Percentiles rank a stretch among this genome's conserved stretches.
phyloP scores from a whole-genome alignment of 768 basidiomycete species.

The Pluteus cervinus region DNA sequence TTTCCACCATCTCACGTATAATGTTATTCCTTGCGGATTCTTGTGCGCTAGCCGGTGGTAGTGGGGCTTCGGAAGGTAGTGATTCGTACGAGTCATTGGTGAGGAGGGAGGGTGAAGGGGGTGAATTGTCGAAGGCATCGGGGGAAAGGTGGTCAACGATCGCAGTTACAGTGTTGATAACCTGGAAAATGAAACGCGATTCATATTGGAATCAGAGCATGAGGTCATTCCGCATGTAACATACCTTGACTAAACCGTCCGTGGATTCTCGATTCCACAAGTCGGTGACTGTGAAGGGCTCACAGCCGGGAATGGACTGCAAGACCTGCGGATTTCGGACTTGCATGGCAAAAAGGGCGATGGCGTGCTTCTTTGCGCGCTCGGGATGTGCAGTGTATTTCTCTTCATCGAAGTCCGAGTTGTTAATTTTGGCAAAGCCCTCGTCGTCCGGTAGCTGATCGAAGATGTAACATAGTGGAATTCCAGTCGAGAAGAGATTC shows the following conservation, averaged over 20 bases:
- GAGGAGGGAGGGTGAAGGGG: conserved; percentile 48
- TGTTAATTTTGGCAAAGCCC: conserved; percentile 51
- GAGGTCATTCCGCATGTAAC: conserved; percentile 13
- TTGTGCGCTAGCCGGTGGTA: conserved; percentile 46
- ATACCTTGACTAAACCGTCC: conserved; percentile 91
- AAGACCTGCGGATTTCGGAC: conserved; percentile 59
- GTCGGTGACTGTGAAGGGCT: conserved; percentile 88
- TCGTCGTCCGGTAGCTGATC: conserved; percentile 75
- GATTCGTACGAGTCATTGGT: conserved; percentile 60
- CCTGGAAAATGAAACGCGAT: conserved; percentile 37
- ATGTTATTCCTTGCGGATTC: conserved; percentile 72
- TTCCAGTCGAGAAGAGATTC: conserved; percentile 89
- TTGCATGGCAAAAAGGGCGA: conserved; percentile 88
- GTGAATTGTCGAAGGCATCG: conserved; percentile 59
- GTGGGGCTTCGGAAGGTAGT: conserved; percentile 36
- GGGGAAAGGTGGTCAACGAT: conserved; percentile 73
- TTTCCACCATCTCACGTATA: conserved; percentile 86
- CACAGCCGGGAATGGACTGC: conserved; percentile 60
- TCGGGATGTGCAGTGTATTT: conserved; percentile 68
- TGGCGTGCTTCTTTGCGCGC: conserved; percentile 83
- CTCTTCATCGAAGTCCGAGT: conserved; percentile 61
- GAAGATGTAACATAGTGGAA: conserved; percentile 93
- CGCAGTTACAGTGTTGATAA: conserved; percentile 82
- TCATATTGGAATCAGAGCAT: conserved; percentile 6
- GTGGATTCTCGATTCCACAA: conserved; percentile 88